Percentiles rank a stretch among this genome's conserved stretches.
Conservation (phyloP, 2,329 filamentous ascomycete genomes). For the Aureobasidium sp. region DNA sequence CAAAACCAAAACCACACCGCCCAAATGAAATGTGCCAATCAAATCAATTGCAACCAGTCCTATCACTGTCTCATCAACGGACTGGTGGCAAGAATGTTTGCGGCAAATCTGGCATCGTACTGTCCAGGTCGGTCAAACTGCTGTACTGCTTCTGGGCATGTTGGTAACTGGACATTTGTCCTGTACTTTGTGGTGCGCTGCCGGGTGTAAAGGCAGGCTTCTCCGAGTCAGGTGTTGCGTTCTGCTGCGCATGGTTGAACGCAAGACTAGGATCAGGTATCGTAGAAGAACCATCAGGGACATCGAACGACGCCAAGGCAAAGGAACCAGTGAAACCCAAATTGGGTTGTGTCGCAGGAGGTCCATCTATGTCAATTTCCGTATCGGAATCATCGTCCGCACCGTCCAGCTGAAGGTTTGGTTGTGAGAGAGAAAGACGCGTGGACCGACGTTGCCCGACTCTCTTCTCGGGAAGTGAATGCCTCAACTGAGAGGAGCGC, state of each 20-base stretch:
- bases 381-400: not conserved
- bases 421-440: not conserved
- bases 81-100: not conserved
- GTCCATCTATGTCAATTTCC: not conserved
- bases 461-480: not conserved
- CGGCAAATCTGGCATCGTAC: not conserved
- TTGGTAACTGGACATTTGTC: not conserved
- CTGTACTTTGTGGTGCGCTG: conserved; percentile 1
- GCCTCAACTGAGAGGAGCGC: not conserved
- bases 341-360: not conserved
- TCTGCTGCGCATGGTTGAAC: not conserved
- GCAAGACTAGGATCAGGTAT: conserved; percentile 8
- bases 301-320: not conserved
- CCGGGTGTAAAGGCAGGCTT: not conserved
- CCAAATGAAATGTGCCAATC: not conserved
- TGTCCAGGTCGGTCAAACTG: conserved; percentile 3
- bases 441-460: not conserved
- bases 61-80: not conserved
- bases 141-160: conserved; percentile 2
- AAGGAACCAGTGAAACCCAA: not conserved
- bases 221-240: not conserved
- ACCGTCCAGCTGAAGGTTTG: not conserved
- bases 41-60: not conserved
- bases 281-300: not conserved
- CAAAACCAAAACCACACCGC: not conserved